Evolutionary conservation across 2,329 filamentous ascomycete species (phyloP).

Genomic region (Xylaria polymorpha): DNA sequence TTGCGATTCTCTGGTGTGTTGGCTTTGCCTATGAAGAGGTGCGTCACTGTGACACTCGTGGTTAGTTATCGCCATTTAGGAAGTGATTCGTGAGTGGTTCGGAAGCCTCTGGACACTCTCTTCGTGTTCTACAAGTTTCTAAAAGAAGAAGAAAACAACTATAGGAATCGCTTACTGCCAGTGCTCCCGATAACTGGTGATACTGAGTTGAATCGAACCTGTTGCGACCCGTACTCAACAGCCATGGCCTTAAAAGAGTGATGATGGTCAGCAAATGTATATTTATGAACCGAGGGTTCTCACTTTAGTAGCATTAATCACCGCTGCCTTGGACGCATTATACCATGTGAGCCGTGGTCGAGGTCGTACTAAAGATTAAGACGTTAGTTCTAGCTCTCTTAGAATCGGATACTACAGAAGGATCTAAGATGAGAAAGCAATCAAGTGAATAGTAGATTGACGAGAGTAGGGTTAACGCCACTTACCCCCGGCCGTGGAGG

Average conservation of each 20-base stretch:
- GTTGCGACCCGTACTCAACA: slow-evolving; percentile 76
- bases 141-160: too few species aligned
- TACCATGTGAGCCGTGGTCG: slow-evolving; percentile 75
- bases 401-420: not conserved
- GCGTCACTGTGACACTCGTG: slow-evolving; percentile 53
- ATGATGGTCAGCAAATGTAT: slow-evolving; percentile 16
- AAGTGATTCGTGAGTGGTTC: too few species aligned
- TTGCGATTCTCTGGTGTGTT: slow-evolving; percentile 71
- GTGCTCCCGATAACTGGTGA: slow-evolving; percentile 76
- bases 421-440: not conserved
- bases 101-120: too few species aligned
- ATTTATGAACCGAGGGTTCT: not conserved
- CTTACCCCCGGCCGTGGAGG: slow-evolving; percentile 67
- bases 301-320: slow-evolving; percentile 67
- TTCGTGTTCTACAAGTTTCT: too few species aligned
- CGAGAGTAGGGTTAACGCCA: not conserved
- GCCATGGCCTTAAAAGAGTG: slow-evolving; percentile 61
- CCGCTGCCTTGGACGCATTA: slow-evolving; percentile 75
- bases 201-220: slow-evolving; percentile 79
- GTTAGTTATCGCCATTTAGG: too few species aligned
- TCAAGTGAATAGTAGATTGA: not conserved
- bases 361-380: slow-evolving; percentile 57
- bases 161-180: slow-evolving; percentile 50
- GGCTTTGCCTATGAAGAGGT: slow-evolving; percentile 68
- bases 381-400: not conserved